Percentiles rank a stretch among this genome's conserved stretches.
Evolutionary conservation across 2,329 filamentous ascomycete genomes (phyloP).

Genomic region (Aschersonia sp.): DNA sequence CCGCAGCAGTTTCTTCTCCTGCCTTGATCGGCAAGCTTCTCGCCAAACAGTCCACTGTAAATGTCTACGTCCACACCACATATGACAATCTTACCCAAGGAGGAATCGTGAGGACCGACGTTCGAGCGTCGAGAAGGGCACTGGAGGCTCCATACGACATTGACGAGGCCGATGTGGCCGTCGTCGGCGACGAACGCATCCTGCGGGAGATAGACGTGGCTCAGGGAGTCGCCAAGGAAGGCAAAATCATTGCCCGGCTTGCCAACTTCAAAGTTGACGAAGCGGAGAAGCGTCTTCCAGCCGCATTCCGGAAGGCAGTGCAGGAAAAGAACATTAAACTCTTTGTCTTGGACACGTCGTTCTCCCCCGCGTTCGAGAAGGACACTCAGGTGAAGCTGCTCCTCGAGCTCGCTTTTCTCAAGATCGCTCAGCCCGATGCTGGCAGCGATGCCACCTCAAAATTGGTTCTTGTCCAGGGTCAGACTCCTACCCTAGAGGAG

Average conservation of each 20-base stretch:
- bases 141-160: constrained; percentile 77
- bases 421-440: constrained; percentile 54
- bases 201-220: constrained; percentile 66
- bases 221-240: constrained; percentile 53
- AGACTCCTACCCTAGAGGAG: constrained; percentile 34
- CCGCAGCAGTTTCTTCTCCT: constrained; percentile 50
- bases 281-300: constrained; percentile 71
- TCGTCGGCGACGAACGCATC: constrained; percentile 67
- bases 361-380: constrained; percentile 53
- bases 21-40: constrained; percentile 40
- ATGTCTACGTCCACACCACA: constrained; percentile 46
- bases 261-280: constrained; percentile 77
- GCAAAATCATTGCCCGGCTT: constrained; percentile 62
- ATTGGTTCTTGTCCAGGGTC: constrained; percentile 43
- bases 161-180: constrained; percentile 62
- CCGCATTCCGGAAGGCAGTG: constrained; percentile 54
- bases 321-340: constrained; percentile 57
- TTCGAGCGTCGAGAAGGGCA: constrained; percentile 69
- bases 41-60: constrained; percentile 58
- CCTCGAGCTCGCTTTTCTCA: constrained; percentile 71
- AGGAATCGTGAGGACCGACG: constrained; percentile 69
- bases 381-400: constrained; percentile 54
- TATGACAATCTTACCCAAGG: constrained; percentile 57
- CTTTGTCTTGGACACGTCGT: constrained; percentile 59
- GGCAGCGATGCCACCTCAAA: constrained; percentile 51